Evolutionary conservation across 2,329 filamentous ascomycete genomes (phyloP), one percentile per base, ranked within the genome.

Genomic region (Arthrobotrys sphaeroides): DNA sequence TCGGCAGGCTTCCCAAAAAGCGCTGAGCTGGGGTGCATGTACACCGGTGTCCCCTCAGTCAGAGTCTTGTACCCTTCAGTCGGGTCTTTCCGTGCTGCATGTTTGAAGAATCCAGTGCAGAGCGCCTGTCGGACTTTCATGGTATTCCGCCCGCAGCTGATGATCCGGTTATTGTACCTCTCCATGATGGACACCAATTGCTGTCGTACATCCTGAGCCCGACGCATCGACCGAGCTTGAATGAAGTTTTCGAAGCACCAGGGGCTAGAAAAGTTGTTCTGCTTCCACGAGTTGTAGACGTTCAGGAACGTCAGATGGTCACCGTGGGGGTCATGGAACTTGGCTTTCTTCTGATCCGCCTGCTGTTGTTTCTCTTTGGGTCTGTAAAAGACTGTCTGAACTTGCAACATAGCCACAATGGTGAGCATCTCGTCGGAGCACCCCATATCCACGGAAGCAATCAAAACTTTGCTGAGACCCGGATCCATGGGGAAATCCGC

Each of bases 181-280:
- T 95, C 89, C 90, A 99, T 96, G 82, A 99, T 98, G 79, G 91
- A 92, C 62, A 94, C 88, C 2, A 99, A 87, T 83, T 99, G 95
- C 76, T 96, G 90, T 16, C 95, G 89, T 0, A 99, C 93, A 81
- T 99, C 95, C 82, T 94, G 92, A 7, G 93, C 94, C 9, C 94
- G 90, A 72, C 89, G 88, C 88, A 99, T 97, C 33, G 90, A 90
- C 1, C 94, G 89, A 3, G 93, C 93, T 81, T 98, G 94, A 81
- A 99, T 95, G 82, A 96, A 99, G 83, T 99, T 97, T 81, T 99
- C 96, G 79, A 93, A 94, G 81, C 95, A 98, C 95, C 95, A 99
- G 0, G 94, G 90, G 69, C 89, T 92, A 57, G 89, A 91, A 83
- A 88, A 96, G 5, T 90, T 90, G 77, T 89, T 91, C 47, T 90